Evolutionary conservation across 352 stramenopile genomes (phyloP).

Genomic region (Globisporangium nunn): DNA sequence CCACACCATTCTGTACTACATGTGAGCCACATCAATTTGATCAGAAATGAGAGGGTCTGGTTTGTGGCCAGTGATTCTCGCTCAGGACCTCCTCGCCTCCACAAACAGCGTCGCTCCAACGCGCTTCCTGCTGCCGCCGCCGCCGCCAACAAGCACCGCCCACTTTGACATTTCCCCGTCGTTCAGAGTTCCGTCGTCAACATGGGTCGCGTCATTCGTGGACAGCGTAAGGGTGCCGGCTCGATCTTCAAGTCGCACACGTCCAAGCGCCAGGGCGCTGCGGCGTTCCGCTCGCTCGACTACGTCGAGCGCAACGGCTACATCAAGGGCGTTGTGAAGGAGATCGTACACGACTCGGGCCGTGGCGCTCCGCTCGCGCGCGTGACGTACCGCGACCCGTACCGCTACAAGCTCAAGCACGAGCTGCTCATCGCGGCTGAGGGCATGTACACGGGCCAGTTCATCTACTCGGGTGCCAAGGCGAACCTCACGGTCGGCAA

Average conservation of each 20-base stretch:
- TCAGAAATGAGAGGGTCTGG: conserved; percentile 1
- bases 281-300: conserved; percentile 72
- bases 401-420: conserved; percentile 87
- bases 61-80: background rate
- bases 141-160: background rate
- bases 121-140: background rate
- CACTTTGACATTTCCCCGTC: conserved; percentile 81
- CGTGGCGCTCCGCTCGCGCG: conserved; percentile 94
- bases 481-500: conserved; percentile 94
- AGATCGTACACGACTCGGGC: conserved; percentile 98
- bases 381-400: conserved; percentile 91
- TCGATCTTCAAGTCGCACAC: conserved; percentile 83
- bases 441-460: conserved; percentile 98
- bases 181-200: conserved; percentile 24
- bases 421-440: conserved; percentile 97
- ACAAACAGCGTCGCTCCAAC: background rate
- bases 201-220: conserved; percentile 88
- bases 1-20: too few relatives aligned
- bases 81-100: too few relatives aligned
- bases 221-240: conserved; percentile 84
- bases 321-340: conserved; percentile 98
- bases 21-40: background rate
- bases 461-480: conserved; percentile 98
- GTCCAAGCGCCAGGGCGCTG: conserved; percentile 67
- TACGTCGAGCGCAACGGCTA: conserved; percentile 95